Evolutionary conservation across 2,329 filamentous ascomycete genomes (phyloP), one percentile per base, ranked within the genome.

Genomic region (Xylaria sp.): DNA sequence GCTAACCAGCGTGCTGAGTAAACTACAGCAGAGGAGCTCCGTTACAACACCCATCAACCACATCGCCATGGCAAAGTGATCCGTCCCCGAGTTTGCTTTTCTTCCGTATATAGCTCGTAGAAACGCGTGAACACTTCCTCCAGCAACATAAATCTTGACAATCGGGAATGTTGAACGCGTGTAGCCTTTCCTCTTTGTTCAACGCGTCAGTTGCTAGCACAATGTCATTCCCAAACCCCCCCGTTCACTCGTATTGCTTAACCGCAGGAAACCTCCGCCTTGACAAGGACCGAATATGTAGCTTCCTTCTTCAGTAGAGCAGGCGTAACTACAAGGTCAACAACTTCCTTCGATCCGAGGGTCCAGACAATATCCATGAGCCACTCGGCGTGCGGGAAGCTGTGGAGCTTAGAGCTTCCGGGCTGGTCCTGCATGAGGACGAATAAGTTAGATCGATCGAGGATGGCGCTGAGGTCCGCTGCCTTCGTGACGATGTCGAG

Each of bases 291-390:
- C 9, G 57, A 49, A 58, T 69, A 71, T 4, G 67, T 64, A 4
- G 13, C 53, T 1, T 69, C 67, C 51, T 63, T 65, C 59, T 68
- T 68, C 2, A 72, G 56, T 1, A 72, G 65, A 42, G 65, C 66
- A 3, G 70, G 70, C 30, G 70, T 66, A 8, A 70, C 52, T 63
- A 72, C 69, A 53, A 72, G 54, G 54, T 70, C 68, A 30, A 72
- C 70, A 2, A 64, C 34, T 10, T 47, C 23, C n/a, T 65, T 48
- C 9, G 58, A 19, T 7, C 66, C 59, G 8, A 69, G 49, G 19
- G 59, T 67, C 5, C 58, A 66, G 19, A 50, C 62, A 46, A 67
- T 57, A 2, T 68, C 66, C 70, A 72, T 71, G 9, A 62, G 55
- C 6, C 54, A 52, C 13, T 57, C 63, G 3, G 50, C 46, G 47